Evolutionary conservation across 108 stramenopile species (phyloP), one percentile per base, ranked within the genome.

Genomic region (Cyclotella distinguenda): DNA sequence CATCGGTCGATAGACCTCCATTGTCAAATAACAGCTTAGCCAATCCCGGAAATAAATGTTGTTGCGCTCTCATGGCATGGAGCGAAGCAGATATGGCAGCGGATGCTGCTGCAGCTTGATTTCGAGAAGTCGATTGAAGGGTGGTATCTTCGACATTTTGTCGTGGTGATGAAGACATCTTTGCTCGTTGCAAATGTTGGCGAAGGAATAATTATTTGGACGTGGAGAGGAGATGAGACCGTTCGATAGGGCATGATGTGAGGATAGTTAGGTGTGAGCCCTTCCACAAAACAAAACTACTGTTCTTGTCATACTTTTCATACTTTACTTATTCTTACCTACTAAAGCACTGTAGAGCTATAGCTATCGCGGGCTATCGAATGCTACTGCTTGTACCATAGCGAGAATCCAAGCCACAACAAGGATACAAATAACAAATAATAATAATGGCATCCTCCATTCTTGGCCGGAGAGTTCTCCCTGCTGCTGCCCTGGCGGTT

Each of bases 401-500:
- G n/a, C n/a, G n/a, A n/a, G n/a, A n/a, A n/a, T 39, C 38, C 13
- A 39, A 19, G 8, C 6, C n/a, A 6, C 21, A 46, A 16, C n/a
- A 46, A 46, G 45, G 6, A 10, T 6, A 19, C 6, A 6, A 19
- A 52, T 28, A 28, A 52, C 22, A 21, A 6, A 43, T 11, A 21
- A 21, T 22, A 39, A 22, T 2, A 32, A 64, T 64, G 63, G 45
- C 62, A 39, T 61, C 70, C 32, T 34, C 51, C 15, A 54, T 61
- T 47, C 18, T 72, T 9, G 46, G 62, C 21, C 54, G 56, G 8
- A 63, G 64, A 27, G 54, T 64, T 21, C 36, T 49, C 55, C 54
- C 62, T 13, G 55, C 54, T 46, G 71, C 56, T 38, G 62, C 71
- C 0, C 44, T 38, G 5, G 62, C 71, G 19, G 11, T 54, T 12